A percentile compares a stretch with the other conserved stretches of the same genome.
phyloP scores from a whole-genome alignment of 1,139 yeast species.

The Groenewaldozyma auringiensis region DNA sequence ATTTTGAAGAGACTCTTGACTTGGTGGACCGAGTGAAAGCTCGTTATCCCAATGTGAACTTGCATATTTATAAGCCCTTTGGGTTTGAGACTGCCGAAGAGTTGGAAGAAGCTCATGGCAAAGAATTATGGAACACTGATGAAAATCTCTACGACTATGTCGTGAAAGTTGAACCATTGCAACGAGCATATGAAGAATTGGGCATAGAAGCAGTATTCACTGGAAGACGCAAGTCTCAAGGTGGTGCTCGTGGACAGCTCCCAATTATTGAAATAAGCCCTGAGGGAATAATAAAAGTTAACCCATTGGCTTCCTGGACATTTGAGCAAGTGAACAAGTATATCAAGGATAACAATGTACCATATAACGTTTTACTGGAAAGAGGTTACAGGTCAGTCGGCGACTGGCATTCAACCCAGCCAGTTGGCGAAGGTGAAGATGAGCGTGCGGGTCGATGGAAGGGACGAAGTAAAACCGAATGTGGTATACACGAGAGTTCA shows the following conservation, averaged over 20 bases:
- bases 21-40: constrained; percentile 51
- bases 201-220: constrained; percentile 78
- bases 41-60: constrained; percentile 46
- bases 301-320: constrained; percentile 82
- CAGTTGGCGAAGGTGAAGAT: constrained; percentile 86
- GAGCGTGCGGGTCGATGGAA: constrained; percentile 97
- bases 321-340: constrained; percentile 65
- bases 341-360: constrained; percentile 63
- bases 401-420: constrained; percentile 91
- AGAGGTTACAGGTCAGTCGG: constrained; percentile 88
- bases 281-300: constrained; percentile 70
- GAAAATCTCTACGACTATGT: constrained; percentile 76
- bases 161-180: constrained; percentile 90
- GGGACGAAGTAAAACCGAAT: constrained; percentile 86
- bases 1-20: constrained; percentile 87
- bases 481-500: constrained; percentile 85
- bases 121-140: constrained; percentile 72
- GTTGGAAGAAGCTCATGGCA: constrained; percentile 63
- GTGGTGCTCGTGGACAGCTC: constrained; percentile 69
- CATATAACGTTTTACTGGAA: constrained; percentile 77
- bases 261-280: constrained; percentile 72
- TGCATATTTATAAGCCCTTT: constrained; percentile 61
- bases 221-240: constrained; percentile 87
- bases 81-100: constrained; percentile 53
- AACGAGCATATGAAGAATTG: constrained; percentile 70